phyloP scores from a whole-genome alignment of 768 basidiomycete genomes.

The Phanerochaete carnosa region DNA sequence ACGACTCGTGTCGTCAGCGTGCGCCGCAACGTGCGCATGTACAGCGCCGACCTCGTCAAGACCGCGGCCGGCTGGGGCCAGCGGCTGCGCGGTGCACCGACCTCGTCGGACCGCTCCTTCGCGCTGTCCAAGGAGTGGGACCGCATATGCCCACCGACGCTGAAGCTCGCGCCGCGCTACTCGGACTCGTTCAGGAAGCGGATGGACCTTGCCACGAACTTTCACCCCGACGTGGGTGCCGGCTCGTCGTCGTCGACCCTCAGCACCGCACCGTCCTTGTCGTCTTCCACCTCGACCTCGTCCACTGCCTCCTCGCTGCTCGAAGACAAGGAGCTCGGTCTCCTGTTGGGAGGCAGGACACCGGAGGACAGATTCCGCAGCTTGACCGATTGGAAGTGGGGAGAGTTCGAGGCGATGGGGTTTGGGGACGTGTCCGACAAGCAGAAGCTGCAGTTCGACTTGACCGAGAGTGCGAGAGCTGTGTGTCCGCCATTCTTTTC shows the following conservation, averaged over 20 bases:
- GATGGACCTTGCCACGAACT: slow-evolving; percentile 61
- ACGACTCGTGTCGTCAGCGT: slow-evolving; percentile 77
- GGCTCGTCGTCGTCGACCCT: slow-evolving; percentile 30
- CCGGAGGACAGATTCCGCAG: slow-evolving; percentile 74
- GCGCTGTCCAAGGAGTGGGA: slow-evolving; percentile 73
- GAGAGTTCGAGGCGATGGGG: slow-evolving; percentile 83
- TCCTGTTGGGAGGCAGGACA: slow-evolving; percentile 24
- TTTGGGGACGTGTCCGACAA: slow-evolving; percentile 56
- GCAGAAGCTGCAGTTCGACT: slow-evolving; percentile 87
- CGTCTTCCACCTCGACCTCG: slow-evolving; percentile 34
- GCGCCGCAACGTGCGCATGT: slow-evolving; percentile 80
- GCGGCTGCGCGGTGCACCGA: slow-evolving; percentile 25
- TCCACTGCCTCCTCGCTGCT: slow-evolving; percentile 26
- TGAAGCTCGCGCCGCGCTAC: slow-evolving; percentile 64
- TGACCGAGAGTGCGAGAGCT: slow-evolving; percentile 82
- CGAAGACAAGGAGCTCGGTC: slow-evolving; percentile 30
- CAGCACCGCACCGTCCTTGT: slow-evolving; percentile 33
- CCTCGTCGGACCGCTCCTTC: slow-evolving; percentile 43
- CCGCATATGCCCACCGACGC: slow-evolving; percentile 58
- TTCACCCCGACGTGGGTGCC: slow-evolving; percentile 46
- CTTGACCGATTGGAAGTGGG: slow-evolving; percentile 87
- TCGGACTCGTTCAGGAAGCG: slow-evolving; percentile 74
- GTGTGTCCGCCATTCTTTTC: slow-evolving; percentile 34
- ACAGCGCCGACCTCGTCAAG: slow-evolving; percentile 81
- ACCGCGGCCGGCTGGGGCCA: slow-evolving; percentile 50